Evolutionary conservation across 2,329 filamentous ascomycete genomes (phyloP).

Genomic region (Hypoxylon sp.): DNA sequence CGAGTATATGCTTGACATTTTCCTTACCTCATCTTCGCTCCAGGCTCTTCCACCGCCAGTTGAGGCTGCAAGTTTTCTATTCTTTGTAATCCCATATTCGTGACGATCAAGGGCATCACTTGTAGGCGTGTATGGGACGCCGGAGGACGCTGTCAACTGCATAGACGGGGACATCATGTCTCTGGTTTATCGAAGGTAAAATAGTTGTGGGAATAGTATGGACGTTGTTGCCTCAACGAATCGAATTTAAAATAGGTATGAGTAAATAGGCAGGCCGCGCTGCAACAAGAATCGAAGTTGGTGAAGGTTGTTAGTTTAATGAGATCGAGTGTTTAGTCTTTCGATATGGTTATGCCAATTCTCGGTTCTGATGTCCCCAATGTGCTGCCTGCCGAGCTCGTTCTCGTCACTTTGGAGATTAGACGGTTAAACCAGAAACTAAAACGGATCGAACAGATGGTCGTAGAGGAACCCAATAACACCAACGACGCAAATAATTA

Average conservation of each 20-base stretch:
- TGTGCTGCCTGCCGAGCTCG: constrained; percentile 35
- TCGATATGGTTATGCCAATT: constrained; percentile 39
- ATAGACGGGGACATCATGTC: constrained; percentile 66
- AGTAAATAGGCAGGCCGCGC: constrained; percentile 59
- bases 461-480: constrained; percentile 55
- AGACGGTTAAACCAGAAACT: constrained; percentile 47
- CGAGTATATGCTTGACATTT: constrained; percentile 14
- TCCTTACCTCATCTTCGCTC: constrained; percentile 85
- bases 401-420: constrained; percentile 47
- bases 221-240: constrained; percentile 57
- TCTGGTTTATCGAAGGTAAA: constrained; percentile 26
- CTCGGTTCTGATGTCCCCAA: constrained; percentile 35
- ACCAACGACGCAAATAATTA: constrained; percentile 54
- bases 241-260: constrained; percentile 51
- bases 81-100: constrained; percentile 74
- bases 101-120: constrained; percentile 71
- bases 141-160: constrained; percentile 61
- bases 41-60: constrained; percentile 84
- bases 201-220: constrained; percentile 22
- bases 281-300: constrained; percentile 63
- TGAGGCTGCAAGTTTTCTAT: constrained; percentile 73
- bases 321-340: constrained; percentile 39
- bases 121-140: constrained; percentile 63
- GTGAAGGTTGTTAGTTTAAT: constrained; percentile 37
- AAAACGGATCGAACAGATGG: constrained; percentile 52